Conservation (phyloP, 1,139 yeast species). For the Candida dubliniensis region DNA sequence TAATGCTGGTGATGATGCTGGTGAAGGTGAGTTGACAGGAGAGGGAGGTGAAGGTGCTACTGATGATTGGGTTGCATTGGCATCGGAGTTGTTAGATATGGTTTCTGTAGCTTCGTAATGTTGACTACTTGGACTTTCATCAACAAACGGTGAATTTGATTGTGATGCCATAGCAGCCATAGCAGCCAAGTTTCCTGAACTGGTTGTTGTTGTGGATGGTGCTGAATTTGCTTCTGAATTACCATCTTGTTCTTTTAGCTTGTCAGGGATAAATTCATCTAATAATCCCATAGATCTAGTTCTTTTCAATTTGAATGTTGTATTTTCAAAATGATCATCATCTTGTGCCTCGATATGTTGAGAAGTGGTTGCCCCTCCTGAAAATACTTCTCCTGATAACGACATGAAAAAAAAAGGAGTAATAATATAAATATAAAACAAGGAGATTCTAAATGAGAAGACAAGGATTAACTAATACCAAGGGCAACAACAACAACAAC, state of each 20-base stretch:
- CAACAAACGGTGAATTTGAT: slow-evolving; percentile 1
- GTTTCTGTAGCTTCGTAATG: neutral
- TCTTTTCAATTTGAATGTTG: slow-evolving; percentile 76
- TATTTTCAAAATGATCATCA: slow-evolving; percentile 68
- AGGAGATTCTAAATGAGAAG: neutral
- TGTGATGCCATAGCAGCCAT: no score
- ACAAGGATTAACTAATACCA: neutral
- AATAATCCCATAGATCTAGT: slow-evolving; percentile 82
- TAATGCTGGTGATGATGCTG: slow-evolving; percentile 10
- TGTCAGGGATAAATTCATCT: slow-evolving; percentile 61
- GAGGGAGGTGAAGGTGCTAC: slow-evolving; percentile 14
- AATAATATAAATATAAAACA: neutral
- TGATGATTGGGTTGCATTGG: slow-evolving; percentile 3
- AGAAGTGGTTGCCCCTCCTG: slow-evolving; percentile 54
- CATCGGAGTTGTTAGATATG: neutral
- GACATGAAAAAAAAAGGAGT: slow-evolving; percentile 5
- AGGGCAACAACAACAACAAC: no score
- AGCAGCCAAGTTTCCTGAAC: slow-evolving; percentile 1
- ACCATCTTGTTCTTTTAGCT: slow-evolving; percentile 10
- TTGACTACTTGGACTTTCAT: slow-evolving; percentile 1
- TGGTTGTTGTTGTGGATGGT: slow-evolving; percentile 6
- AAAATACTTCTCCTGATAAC: slow-evolving; percentile 38
- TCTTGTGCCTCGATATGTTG: slow-evolving; percentile 69
- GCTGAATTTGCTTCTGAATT: slow-evolving; percentile 1
- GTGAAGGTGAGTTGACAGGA: slow-evolving; percentile 14